Evolutionary conservation across 2,329 filamentous ascomycete genomes (phyloP), one percentile per base, ranked within the genome.

Genomic region (Tolypocladium endophyticum): DNA sequence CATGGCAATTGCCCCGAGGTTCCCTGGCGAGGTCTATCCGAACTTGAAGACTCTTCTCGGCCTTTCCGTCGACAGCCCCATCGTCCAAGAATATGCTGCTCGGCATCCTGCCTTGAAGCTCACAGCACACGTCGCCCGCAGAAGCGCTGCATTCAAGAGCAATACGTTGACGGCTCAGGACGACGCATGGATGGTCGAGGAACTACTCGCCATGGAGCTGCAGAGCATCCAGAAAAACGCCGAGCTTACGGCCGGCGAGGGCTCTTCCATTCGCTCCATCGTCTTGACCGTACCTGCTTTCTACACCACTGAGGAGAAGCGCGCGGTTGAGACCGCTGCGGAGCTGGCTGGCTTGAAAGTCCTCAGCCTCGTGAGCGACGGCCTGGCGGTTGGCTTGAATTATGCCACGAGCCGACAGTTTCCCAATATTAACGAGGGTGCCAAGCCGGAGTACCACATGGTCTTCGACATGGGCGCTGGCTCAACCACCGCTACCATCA

Each of bases 381-480:
- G 92, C 20, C 76, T 97, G 62, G 92, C 94, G 38, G 93, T 99
- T 60, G 94, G 92, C 33, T 77, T 99, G 66, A 95, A 99, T 76
- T 99, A 97, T 73, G 94, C 94, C 52, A 97, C 92, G 35, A 89
- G 85, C 69, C 86, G 94, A 68, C 91, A 89, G 20, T 99, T 97
- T 74, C 91, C 92, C 43, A 91, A 85, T 67, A 80, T 94, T 61
- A 89, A 85, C 59, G 87, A 94, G 58, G 91, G 90, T 59, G 88
- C 84, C 64, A 92, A 92, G 77, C 88, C 94, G 0, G 94, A 99
- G 74, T 85, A 92, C 67, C 91, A 99, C 76, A 77, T 99, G 72
- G 85, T 99, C 36, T 99, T 94, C 70, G 94, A 99, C 71, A 97
- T 99, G 92, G 94, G 94, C 65, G 92, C 94, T 65, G 94, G 94